Conservation (phyloP, 306 rosid genomes). For the Gastrolobium villosum region DNA sequence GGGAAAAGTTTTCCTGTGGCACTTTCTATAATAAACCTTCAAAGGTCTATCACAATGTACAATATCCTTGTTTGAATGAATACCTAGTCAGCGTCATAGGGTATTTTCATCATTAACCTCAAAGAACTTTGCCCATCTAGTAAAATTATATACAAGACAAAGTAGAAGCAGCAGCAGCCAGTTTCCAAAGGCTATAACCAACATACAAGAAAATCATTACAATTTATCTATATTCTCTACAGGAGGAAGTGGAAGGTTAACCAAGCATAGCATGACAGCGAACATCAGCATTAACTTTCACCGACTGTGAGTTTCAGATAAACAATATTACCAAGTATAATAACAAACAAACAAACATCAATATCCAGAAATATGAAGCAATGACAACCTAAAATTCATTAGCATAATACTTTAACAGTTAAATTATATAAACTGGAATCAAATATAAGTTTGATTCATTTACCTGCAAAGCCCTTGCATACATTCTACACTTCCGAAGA, state of each 20-base stretch:
- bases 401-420: background rate
- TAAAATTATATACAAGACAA: background rate
- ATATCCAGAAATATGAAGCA: background rate
- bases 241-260: background rate
- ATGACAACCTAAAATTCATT: background rate
- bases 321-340: background rate
- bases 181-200: background rate
- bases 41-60: too few relatives aligned
- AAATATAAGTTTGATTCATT: slow-evolving; percentile 14
- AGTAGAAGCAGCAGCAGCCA: background rate
- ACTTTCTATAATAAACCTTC: too few relatives aligned
- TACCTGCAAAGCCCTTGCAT: slow-evolving; percentile 78
- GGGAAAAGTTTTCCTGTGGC: too few relatives aligned
- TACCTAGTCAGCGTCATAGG: background rate
- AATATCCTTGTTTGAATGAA: background rate
- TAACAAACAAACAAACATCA: background rate
- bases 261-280: background rate
- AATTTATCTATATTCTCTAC: background rate
- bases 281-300: background rate
- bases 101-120: background rate
- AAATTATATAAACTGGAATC: background rate
- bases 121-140: background rate
- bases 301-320: background rate
- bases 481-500: slow-evolving; percentile 64
- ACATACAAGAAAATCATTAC: background rate